Evolutionary conservation across 768 basidiomycete genomes (phyloP).

Genomic region (Mrakia frigida): DNA sequence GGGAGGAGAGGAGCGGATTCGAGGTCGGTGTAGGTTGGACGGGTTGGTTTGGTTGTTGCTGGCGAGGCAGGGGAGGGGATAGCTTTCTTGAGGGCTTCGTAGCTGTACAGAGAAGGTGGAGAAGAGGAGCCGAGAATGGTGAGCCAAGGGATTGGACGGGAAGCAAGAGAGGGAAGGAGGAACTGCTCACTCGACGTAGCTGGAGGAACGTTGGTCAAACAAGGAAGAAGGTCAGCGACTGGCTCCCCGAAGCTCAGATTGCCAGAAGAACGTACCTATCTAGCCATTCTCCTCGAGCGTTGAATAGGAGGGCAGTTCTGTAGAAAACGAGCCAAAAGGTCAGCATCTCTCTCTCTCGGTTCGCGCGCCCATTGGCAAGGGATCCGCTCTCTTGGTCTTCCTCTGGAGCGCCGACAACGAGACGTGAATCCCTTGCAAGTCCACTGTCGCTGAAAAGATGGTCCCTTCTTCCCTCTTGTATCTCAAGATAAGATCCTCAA

Average conservation of each 20-base stretch:
- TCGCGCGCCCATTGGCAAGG: too few relatives aligned
- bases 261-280: slow-evolving; percentile 31
- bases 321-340: not conserved
- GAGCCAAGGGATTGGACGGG: not conserved
- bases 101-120: slow-evolving; percentile 34
- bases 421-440: too few relatives aligned
- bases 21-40: slow-evolving; percentile 37
- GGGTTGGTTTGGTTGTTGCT: slow-evolving; percentile 42
- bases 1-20: slow-evolving; percentile 41
- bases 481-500: not conserved
- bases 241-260: too few relatives aligned
- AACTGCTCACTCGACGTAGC: slow-evolving; percentile 46
- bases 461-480: not conserved
- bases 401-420: too few relatives aligned
- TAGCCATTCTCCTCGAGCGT: slow-evolving; percentile 46
- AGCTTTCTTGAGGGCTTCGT: slow-evolving; percentile 46
- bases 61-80: slow-evolving; percentile 38
- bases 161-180: not conserved
- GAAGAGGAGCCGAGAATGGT: not conserved
- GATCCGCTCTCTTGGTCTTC: too few relatives aligned
- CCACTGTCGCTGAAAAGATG: too few relatives aligned
- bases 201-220: not conserved
- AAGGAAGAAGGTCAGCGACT: not conserved
- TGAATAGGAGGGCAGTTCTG: slow-evolving; percentile 44
- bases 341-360: not conserved